Evolutionary conservation across 2,329 filamentous ascomycete species (phyloP), one percentile per base, ranked within the genome.

Genomic region (Fusarium annulatum): DNA sequence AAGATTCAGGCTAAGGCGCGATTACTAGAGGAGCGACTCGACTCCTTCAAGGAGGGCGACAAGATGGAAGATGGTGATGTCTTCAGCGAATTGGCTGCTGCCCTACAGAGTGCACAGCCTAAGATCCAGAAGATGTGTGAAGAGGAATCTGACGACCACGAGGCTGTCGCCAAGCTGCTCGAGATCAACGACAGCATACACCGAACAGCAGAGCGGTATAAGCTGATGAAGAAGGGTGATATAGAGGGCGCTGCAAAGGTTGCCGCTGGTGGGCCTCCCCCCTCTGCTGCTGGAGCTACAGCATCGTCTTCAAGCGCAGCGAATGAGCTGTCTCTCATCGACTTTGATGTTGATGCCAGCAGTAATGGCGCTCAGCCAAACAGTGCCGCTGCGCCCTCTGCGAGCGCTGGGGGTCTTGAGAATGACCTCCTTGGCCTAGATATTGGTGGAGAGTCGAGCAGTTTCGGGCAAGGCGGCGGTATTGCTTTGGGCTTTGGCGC

Each of bases 51-150:
- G 79, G 89, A 91, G 0, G 96, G 95, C 48, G 96, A 98, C 77
- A 89, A 88, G 65, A 93, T 98, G 84, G 81, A 83, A 26, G 90
- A 92, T 23, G 89, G 89, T 18, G 90, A 92, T 69, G 90, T 92
- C 26, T 92, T 90, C 75, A 89, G 95, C 86, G 96, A 99, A 86
- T 88, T 99, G 61, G 95, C 95, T 9, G 92, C 93, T 73, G 91
- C 96, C 15, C 87, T 99, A 51, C 94, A 94, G 81, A 98, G 93
- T 79, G 96, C 96, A 5, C 96, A 99, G 79, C 96, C 96, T 14
- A 99, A 99, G 85, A 98, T 99, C 74, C 96, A 98, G 81, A 98
- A 94, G 84, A 99, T 99, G 96, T 98, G 96, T 79, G 96, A 98
- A 82, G 96, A 99, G 82, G 96, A 99, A 80, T 98, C 95, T 16